These are phyloP conservation scores for Bonia amplexicaulis DNA, from an alignment of 176 grass and related monocot species.

Conservation along the genomic window DNA sequence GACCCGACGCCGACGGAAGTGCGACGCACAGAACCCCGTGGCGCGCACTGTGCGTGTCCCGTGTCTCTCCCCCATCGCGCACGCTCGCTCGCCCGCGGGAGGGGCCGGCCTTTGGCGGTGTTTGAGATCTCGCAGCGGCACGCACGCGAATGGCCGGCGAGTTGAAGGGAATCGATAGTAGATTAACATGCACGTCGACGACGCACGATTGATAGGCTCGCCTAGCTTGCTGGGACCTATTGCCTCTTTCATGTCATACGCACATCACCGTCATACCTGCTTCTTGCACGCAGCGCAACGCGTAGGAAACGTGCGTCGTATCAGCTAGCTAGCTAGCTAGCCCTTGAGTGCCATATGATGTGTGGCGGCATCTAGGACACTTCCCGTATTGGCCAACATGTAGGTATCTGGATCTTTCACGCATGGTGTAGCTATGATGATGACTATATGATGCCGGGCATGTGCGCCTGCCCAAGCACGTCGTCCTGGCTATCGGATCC, in stretches of 20 bases:
- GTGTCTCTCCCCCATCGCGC: neutral
- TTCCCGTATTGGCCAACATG: slow-evolving; percentile 8
- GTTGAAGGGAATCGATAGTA: neutral
- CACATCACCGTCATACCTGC: neutral
- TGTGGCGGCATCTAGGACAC: neutral
- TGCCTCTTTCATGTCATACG: too few species aligned
- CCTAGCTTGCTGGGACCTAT: too few species aligned
- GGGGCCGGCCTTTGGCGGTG: neutral
- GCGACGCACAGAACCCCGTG: neutral
- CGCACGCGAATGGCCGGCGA: neutral
- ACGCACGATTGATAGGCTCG: neutral
- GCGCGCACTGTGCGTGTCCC: slow-evolving; percentile 12
- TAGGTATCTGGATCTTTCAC: neutral
- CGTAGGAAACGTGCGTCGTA: neutral
- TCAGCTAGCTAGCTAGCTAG: neutral
- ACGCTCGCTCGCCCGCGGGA: neutral
- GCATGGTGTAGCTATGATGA: neutral
- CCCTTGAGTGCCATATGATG: neutral
- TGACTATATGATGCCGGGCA: neutral
- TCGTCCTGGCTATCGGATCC: neutral
- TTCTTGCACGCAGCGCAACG: neutral
- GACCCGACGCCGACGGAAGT: slow-evolving; percentile 27
- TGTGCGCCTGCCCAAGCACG: neutral
- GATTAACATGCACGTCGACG: neutral
- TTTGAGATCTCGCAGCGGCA: neutral